Conservation (phyloP, 2,329 filamentous ascomycete genomes). For the Dendryphion nanum region DNA sequence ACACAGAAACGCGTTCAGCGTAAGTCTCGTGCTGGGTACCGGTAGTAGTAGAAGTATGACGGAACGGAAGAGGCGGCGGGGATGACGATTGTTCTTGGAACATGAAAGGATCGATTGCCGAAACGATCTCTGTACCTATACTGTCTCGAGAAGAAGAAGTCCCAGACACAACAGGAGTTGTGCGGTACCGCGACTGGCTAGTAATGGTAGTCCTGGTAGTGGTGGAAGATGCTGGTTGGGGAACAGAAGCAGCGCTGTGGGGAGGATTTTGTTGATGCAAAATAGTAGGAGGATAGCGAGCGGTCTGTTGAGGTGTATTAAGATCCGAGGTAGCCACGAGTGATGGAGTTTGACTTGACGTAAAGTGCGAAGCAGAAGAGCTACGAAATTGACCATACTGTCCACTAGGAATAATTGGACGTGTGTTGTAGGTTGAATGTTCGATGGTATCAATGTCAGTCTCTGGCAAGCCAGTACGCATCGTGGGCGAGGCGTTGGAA, state of each 20-base stretch:
- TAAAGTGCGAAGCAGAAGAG: slow-evolving; percentile 28
- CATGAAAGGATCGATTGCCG: slow-evolving; percentile 13
- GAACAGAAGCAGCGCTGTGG: too few species aligned
- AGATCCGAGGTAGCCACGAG: slow-evolving; percentile 29
- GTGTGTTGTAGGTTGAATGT: slow-evolving; percentile 17
- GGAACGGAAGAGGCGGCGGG: slow-evolving; percentile 20
- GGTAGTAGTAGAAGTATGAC: slow-evolving; percentile 15
- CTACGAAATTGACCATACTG: slow-evolving; percentile 20
- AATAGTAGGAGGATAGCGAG: slow-evolving; percentile 22
- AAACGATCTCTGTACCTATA: slow-evolving; percentile 6
- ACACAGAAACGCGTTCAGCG: slow-evolving; percentile 18
- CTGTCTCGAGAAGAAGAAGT: slow-evolving; percentile 14
- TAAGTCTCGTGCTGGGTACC: slow-evolving; percentile 19
- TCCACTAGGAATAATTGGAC: slow-evolving; percentile 11
- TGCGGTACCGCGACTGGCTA: too few species aligned
- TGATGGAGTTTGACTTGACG: slow-evolving; percentile 26
- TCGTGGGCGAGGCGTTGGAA: slow-evolving; percentile 29
- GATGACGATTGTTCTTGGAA: slow-evolving; percentile 2
- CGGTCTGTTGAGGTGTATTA: slow-evolving; percentile 21
- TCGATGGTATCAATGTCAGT: slow-evolving; percentile 14
- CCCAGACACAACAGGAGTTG: slow-evolving; percentile 11
- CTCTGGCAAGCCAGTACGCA: slow-evolving; percentile 34
- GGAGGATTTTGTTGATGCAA: slow-evolving; percentile 26
- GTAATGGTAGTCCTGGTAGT: too few species aligned
- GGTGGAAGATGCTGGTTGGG: too few species aligned